These are phyloP conservation scores for Pleurotus platypus DNA, from an alignment of 768 basidiomycete genomes.

Conservation along the genomic window DNA sequence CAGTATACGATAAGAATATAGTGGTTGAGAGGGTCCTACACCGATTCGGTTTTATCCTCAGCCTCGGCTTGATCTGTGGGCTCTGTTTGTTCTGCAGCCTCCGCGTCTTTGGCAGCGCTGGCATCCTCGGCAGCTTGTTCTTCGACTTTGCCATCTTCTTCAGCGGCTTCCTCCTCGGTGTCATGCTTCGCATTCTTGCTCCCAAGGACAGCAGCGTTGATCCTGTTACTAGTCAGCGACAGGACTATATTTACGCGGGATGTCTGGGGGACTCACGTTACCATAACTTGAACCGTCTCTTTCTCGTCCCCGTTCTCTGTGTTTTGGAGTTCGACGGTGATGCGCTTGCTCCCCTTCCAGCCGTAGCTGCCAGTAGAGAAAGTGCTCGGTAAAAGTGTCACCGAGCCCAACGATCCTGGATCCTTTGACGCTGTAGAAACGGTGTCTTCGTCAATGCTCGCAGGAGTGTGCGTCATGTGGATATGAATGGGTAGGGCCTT, in stretches of 20 bases:
- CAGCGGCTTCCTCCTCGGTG: conserved; percentile 24
- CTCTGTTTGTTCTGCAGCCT: not conserved
- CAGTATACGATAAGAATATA: no score
- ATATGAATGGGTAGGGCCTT: conserved; percentile 69
- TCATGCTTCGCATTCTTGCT: conserved; percentile 53
- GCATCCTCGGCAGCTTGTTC: conserved; percentile 23
- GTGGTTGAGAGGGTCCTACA: no score
- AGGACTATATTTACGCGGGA: not conserved
- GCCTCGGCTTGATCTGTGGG: no score
- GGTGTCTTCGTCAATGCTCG: conserved; percentile 34
- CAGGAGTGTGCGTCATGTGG: conserved; percentile 63
- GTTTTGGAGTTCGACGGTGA: conserved; percentile 60
- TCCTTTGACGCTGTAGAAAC: conserved; percentile 37
- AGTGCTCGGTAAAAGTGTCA: conserved; percentile 52
- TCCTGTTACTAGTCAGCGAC: conserved; percentile 31
- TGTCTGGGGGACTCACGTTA: conserved; percentile 49
- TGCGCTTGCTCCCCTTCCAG: conserved; percentile 75
- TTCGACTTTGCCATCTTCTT: conserved; percentile 19
- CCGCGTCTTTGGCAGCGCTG: not conserved
- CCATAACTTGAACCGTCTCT: conserved; percentile 69
- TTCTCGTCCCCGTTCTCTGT: conserved; percentile 45
- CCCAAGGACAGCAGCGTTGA: conserved; percentile 74
- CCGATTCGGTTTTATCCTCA: no score
- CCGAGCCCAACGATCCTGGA: conserved; percentile 55
- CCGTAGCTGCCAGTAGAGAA: conserved; percentile 80